These are phyloP conservation scores for Serendipita sp. DNA, from an alignment of 1,284 basidiomycete species.

Conservation along the genomic window DNA sequence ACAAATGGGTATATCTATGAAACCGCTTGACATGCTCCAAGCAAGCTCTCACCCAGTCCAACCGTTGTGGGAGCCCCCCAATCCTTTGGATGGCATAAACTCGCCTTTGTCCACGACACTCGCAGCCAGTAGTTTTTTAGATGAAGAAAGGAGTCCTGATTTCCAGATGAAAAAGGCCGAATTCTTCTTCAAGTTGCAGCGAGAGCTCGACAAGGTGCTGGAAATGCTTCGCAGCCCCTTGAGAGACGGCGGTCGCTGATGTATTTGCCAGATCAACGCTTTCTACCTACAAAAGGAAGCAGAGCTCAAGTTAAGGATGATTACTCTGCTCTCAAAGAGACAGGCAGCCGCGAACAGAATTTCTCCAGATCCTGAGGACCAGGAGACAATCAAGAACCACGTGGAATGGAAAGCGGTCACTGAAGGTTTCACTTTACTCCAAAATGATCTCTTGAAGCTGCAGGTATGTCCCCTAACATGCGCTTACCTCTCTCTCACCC, in stretches of 20 bases:
- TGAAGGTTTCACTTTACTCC: constrained; percentile 90
- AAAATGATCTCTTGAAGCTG: constrained; percentile 91
- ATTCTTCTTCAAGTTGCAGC: constrained; percentile 98
- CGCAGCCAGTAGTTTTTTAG: constrained; percentile 31
- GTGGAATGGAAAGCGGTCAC: constrained; percentile 88
- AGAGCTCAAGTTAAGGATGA: constrained; percentile 81
- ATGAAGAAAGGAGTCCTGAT: constrained; percentile 54
- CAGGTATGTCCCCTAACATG: constrained; percentile 43
- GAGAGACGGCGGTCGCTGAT: neutral
- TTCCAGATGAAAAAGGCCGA: constrained; percentile 92
- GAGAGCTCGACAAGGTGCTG: constrained; percentile 88
- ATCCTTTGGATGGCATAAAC: constrained; percentile 14
- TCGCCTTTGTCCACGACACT: constrained; percentile 4
- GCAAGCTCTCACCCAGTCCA: constrained; percentile 20
- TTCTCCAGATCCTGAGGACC: constrained; percentile 40
- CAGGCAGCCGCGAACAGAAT: constrained; percentile 65
- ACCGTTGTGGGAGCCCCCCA: constrained; percentile 18
- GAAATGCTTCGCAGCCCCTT: constrained; percentile 13
- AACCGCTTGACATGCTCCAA: constrained; percentile 15
- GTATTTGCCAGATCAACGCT: constrained; percentile 74
- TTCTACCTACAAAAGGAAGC: constrained; percentile 98
- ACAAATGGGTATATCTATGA: constrained; percentile 6
- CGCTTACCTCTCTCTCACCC: neutral
- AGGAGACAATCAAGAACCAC: constrained; percentile 45
- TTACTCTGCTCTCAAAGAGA: constrained; percentile 88